A percentile compares a stretch with the other conserved stretches of the same genome.
phyloP scores from a whole-genome alignment of 2,329 filamentous ascomycete species.

The Fusarium haematococcum region DNA sequence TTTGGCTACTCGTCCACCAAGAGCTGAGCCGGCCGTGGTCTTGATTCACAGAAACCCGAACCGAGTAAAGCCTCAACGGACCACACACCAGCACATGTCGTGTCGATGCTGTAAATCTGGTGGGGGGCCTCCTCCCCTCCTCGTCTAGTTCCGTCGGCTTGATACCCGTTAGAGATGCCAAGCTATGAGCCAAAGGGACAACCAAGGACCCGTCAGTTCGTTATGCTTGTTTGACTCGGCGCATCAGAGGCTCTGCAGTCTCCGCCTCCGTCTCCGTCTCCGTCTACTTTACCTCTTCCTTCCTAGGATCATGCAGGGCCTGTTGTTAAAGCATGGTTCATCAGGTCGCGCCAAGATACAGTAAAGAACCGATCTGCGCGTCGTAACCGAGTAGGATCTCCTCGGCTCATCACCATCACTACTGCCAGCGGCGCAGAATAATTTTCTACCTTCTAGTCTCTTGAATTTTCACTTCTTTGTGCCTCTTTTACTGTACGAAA shows the following conservation, averaged over 20 bases:
- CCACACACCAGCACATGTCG: background rate
- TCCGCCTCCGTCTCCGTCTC: slow-evolving; percentile 17
- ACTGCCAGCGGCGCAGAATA: background rate
- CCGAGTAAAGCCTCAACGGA: slow-evolving; percentile 2
- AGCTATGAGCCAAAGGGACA: slow-evolving; percentile 6
- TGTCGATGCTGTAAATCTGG: background rate
- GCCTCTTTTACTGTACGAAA: background rate
- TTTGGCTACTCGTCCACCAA: slow-evolving; percentile 8
- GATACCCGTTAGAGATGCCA: slow-evolving; percentile 30
- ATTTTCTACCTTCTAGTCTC: background rate
- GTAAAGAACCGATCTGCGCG: background rate
- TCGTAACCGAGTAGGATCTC: background rate
- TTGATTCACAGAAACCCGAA: slow-evolving; percentile 12
- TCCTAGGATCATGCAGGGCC: slow-evolving; percentile 16
- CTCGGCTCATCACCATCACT: background rate
- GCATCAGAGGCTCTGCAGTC: slow-evolving; percentile 19
- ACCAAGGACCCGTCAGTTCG: slow-evolving; percentile 1
- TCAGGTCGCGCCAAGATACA: slow-evolving; percentile 6
- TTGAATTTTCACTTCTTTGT: background rate
- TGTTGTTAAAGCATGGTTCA: slow-evolving; percentile 2
- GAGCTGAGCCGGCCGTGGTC: background rate
- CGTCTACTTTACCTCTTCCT: slow-evolving; percentile 5
- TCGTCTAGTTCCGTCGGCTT: slow-evolving; percentile 10
- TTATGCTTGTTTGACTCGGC: slow-evolving; percentile 34
- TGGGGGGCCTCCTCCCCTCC: slow-evolving; percentile 14